These are phyloP conservation scores for Clausena lansium DNA, from an alignment of 345 rosid genomes.

Conservation along the genomic window DNA sequence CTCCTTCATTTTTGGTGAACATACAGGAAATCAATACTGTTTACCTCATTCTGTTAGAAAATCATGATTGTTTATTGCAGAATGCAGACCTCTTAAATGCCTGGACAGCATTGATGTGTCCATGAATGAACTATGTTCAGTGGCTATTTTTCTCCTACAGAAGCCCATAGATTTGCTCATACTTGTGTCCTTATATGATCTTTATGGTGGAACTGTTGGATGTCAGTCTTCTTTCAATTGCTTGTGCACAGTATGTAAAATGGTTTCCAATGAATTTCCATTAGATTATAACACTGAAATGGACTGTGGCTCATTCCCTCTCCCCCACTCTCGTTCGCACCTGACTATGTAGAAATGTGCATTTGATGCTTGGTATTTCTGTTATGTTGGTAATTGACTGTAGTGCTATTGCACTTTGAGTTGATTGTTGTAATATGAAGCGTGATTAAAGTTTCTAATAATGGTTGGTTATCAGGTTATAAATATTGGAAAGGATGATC, in stretches of 20 bases:
- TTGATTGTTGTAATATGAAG: neutral
- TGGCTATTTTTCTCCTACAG: neutral
- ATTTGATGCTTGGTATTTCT: slow-evolving; percentile 2
- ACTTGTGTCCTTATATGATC: neutral
- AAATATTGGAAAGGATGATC: slow-evolving; percentile 44
- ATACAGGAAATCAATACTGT: neutral
- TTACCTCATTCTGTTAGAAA: neutral
- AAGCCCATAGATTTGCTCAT: neutral
- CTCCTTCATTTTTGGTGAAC: neutral
- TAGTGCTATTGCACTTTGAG: neutral
- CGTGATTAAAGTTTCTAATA: neutral
- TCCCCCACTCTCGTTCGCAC: neutral
- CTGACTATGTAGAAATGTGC: neutral
- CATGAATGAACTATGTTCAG: neutral
- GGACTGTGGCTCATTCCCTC: neutral
- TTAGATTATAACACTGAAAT: neutral
- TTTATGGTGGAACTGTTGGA: neutral
- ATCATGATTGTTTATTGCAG: neutral
- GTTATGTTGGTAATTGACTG: neutral
- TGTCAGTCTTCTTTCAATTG: neutral
- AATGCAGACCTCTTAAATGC: neutral
- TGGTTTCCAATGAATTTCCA: neutral
- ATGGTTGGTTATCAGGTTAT: slow-evolving; percentile 50
- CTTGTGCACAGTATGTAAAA: neutral
- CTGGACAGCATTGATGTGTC: neutral